Conservation (phyloP, 2,329 filamentous ascomycete genomes). For the Sphaceloma murrayae region DNA sequence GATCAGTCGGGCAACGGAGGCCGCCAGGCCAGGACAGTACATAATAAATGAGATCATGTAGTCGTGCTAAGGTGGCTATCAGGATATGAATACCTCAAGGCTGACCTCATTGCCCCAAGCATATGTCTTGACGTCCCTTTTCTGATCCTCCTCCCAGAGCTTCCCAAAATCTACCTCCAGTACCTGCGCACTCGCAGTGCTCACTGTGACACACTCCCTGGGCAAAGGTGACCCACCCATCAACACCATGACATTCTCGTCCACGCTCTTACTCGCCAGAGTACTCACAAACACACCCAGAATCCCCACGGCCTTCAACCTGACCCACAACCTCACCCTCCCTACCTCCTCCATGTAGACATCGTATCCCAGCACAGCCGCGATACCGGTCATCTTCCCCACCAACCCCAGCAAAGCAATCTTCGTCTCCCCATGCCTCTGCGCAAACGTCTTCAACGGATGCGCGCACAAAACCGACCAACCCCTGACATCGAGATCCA, state of each 20-base stretch:
- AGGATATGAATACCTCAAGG: conserved; percentile 49
- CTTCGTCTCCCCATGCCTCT: conserved; percentile 23
- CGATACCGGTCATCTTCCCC: conserved; percentile 82
- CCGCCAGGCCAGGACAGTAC: background rate
- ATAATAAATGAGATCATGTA: background rate
- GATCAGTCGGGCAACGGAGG: background rate
- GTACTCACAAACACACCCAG: conserved; percentile 71
- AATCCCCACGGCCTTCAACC: conserved; percentile 69
- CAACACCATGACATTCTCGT: conserved; percentile 36
- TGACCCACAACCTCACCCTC: conserved; percentile 54
- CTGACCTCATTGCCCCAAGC: conserved; percentile 75
- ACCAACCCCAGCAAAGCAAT: conserved; percentile 62
- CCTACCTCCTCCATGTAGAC: conserved; percentile 51
- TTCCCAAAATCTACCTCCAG: conserved; percentile 65
- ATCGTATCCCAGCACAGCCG: conserved; percentile 58
- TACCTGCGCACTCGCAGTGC: conserved; percentile 43
- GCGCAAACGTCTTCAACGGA: conserved; percentile 38
- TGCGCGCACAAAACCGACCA: conserved; percentile 78
- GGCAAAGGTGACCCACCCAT: conserved; percentile 66
- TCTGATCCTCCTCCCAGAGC: conserved; percentile 66
- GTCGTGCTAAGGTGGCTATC: background rate
- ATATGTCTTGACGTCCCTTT: conserved; percentile 38
- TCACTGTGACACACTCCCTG: conserved; percentile 46
- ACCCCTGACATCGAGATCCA: conserved; percentile 37
- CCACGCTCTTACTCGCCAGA: conserved; percentile 44